phyloP scores from a whole-genome alignment of 345 rosid genomes.

The Adansonia digitata region DNA sequence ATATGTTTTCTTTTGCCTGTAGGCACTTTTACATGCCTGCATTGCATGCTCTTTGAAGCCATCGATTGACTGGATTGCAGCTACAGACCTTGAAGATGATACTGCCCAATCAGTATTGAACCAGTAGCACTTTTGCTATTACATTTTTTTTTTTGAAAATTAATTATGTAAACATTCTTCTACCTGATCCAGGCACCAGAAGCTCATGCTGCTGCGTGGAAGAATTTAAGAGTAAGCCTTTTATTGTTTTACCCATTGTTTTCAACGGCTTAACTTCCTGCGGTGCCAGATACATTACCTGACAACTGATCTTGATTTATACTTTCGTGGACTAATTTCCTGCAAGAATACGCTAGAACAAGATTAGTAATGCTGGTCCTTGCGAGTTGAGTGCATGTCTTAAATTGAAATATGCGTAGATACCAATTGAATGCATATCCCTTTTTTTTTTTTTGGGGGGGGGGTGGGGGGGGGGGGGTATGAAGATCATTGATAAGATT shows the following conservation, averaged over 20 bases:
- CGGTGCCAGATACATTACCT: not conserved
- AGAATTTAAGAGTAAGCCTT: slow-evolving; percentile 65
- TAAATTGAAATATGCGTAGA: not conserved
- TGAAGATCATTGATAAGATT: too few species aligned
- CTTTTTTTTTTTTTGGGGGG: too few species aligned
- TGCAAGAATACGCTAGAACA: not conserved
- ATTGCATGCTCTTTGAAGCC: slow-evolving; percentile 86
- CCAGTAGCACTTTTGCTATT: slow-evolving; percentile 4
- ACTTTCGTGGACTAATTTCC: not conserved
- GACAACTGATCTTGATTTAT: not conserved
- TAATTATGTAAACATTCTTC: not conserved
- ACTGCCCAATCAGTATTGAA: slow-evolving; percentile 56
- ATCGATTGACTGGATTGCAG: slow-evolving; percentile 86
- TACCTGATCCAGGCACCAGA: slow-evolving; percentile 62
- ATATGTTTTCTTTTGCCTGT: slow-evolving; percentile 18
- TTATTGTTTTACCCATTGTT: not conserved
- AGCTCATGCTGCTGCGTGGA: slow-evolving; percentile 85
- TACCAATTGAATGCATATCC: not conserved
- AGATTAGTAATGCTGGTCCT: not conserved
- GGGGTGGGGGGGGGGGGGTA: too few species aligned
- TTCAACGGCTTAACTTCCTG: not conserved
- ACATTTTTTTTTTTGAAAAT: not conserved
- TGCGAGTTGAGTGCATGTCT: not conserved
- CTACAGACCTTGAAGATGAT: slow-evolving; percentile 93
- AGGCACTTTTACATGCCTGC: slow-evolving; percentile 98